Evolutionary conservation across 768 basidiomycete genomes (phyloP), one percentile per base, ranked within the genome.

Genomic region (Sutorius australiensis): DNA sequence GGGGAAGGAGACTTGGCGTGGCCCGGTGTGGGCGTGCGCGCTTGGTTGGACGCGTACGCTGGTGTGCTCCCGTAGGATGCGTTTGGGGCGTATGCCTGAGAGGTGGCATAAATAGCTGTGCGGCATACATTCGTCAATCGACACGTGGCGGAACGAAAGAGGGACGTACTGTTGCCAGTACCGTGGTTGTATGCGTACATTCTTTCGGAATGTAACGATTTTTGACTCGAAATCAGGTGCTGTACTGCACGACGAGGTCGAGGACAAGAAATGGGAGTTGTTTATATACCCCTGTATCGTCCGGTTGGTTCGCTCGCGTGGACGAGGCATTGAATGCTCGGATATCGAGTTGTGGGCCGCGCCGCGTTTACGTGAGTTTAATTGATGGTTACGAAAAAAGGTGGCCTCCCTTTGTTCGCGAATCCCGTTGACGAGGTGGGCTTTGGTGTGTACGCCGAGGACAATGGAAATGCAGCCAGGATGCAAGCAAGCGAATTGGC

Each of bases 251-350:
- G 42, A 45, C 32, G 53, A 27, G 16, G 24, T 7, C 34, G 10
- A 24, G 24, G 31, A n/a, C 17, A 28, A 36, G 50, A 31, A 34
- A 27, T 3, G 0, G 5, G 3, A 16, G 21, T 16, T 21, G 33
- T 2, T 50, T 62, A 48, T 61, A 60, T 61, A 61, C 34, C 4
- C 16, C 31, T 24, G 16, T 12, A 36, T 30, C 7, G 19, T 34
- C 21, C 33, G 9, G 36, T 27, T 3, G 12, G 7, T 19, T 17
- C 14, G 8, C 16, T 55, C 50, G 52, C 52, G 48, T 62, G 54
- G 49, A 46, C 42, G 57, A 51, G 39, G 16, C 43, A 41, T 28
- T 13, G 28, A 21, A 45, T n/a, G 16, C 21, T n/a, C n/a, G 27
- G 28, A 45, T 16, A 19, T 13, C 9, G 16, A 9, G 46, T 42